phyloP scores from a whole-genome alignment of 2,329 filamentous ascomycete genomes.

The Arthrobotrys musiformis region DNA sequence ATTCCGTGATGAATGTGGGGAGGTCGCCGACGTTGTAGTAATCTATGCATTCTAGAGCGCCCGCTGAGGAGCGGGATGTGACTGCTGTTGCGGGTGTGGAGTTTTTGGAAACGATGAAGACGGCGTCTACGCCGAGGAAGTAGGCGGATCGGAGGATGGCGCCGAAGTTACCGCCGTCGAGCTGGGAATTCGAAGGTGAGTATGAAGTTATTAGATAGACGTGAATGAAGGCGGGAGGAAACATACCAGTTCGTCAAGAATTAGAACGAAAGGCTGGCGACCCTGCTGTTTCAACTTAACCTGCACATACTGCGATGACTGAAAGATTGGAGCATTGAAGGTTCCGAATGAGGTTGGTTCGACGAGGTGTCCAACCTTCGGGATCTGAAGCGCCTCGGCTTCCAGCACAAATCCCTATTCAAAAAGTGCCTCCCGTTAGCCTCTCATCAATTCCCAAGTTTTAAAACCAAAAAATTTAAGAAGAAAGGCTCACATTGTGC shows the following conservation, averaged over 20 bases:
- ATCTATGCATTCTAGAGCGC: slow-evolving; percentile 82
- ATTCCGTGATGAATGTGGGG: slow-evolving; percentile 75
- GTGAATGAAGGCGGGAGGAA: not conserved
- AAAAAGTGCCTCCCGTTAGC: not conserved
- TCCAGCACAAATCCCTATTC: slow-evolving; percentile 80
- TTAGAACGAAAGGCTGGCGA: slow-evolving; percentile 73
- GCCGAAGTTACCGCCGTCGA: slow-evolving; percentile 90
- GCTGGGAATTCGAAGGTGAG: slow-evolving; percentile 58
- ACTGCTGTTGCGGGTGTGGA: slow-evolving; percentile 78
- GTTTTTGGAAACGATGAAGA: slow-evolving; percentile 78
- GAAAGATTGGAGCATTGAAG: slow-evolving; percentile 72
- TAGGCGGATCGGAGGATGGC: slow-evolving; percentile 87
- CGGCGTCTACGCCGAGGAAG: slow-evolving; percentile 88
- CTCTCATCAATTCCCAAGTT: not conserved
- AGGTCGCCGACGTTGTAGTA: slow-evolving; percentile 77
- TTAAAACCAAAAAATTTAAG: no score
- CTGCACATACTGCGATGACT: slow-evolving; percentile 30
- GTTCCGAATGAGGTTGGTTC: slow-evolving; percentile 70
- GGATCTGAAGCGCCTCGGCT: slow-evolving; percentile 80
- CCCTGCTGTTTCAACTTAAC: slow-evolving; percentile 64
- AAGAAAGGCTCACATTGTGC: slow-evolving; percentile 79
- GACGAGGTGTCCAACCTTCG: slow-evolving; percentile 73
- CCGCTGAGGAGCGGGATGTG: slow-evolving; percentile 86
- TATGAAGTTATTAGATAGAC: not conserved
- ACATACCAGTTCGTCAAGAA: slow-evolving; percentile 75